Evolutionary conservation across 306 rosid genomes (phyloP), one percentile per base, ranked within the genome.

Genomic region (Malus sylvestris): DNA sequence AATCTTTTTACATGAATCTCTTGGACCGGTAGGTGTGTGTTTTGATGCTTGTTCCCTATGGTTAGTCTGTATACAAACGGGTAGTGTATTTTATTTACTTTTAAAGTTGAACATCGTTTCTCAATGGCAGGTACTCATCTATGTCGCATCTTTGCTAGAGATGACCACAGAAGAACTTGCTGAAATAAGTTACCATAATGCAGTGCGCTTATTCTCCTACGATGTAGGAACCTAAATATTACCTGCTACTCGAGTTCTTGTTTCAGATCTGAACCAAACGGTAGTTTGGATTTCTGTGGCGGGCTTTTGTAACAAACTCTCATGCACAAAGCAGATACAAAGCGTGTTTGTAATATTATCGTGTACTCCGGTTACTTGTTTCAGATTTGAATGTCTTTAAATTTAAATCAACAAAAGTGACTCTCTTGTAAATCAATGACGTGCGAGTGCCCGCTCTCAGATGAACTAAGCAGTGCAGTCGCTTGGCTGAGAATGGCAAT

Each of bases 71-170:
- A 59, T 59, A 59, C 15, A 59, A 59, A 59, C 6, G 16, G 2
- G 38, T 1, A 29, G 30, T 59, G 64, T 23, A 29, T 62, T 62
- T 14, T 3, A 62, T 13, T 15, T 62, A 29, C 16, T 62, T 62
- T 27, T 16, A 14, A 13, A 29, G 11, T 62, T 29, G 40, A 62
- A 18, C n/a, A 14, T 27, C 15, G 7, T 18, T 62, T 27, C 45
- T 61, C 53, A 35, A 46, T n/a, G 81, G 42, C 88, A 86, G 90
- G 88, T 82, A 51, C 90, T 84, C 27, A 11, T n/a, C 58, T 85
- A 83, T n/a, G 87, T 85, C 57, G 87, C 91, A 14, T 81, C 88
- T 52, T 68, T 85, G 86, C 57, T 88, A 7, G 92, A 82, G 73
- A 81, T 86, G 81, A 71, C 76, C 8, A 77, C 68, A 80, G 86